A percentile compares a stretch with the other conserved stretches of the same genome.
Conservation (phyloP, 176 grass and related monocot genomes). For the Triticum turgidum region DNA sequence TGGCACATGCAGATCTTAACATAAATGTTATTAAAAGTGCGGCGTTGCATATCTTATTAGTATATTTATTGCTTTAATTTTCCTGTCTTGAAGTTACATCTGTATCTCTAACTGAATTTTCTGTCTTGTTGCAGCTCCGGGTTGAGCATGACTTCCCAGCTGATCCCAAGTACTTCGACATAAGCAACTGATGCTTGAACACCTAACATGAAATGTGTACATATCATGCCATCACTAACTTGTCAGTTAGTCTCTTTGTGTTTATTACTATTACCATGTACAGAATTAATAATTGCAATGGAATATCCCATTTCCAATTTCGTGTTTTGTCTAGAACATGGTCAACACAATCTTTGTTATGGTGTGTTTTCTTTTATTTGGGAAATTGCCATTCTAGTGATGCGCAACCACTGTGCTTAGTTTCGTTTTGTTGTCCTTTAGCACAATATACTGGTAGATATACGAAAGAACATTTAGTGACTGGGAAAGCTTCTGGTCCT, state of each 20-base stretch:
- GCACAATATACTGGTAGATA: neutral
- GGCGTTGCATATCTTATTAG: neutral
- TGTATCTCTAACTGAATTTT: constrained; percentile 7
- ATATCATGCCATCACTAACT: constrained; percentile 51
- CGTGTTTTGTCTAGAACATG: constrained; percentile 1
- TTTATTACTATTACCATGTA: constrained; percentile 49
- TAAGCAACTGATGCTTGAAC: constrained; percentile 69
- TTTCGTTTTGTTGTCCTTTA: constrained; percentile 1
- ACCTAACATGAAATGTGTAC: constrained; percentile 47
- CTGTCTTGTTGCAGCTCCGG: constrained; percentile 52
- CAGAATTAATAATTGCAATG: constrained; percentile 43
- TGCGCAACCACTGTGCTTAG: neutral
- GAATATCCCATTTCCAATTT: constrained; percentile 43
- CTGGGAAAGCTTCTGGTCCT: neutral
- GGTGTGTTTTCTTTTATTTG: neutral
- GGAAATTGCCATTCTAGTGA: neutral
- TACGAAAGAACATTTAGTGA: neutral
- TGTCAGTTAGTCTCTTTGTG: constrained; percentile 19
- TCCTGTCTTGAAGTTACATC: neutral
- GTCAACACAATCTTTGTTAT: neutral
- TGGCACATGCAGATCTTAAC: neutral
- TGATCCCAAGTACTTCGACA: constrained; percentile 94
- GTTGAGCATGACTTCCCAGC: constrained; percentile 88
- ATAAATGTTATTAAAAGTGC: neutral
- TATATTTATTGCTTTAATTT: constrained; percentile 4